Evolutionary conservation across 257 asterid genomes (phyloP), one percentile per base, ranked within the genome.

Genomic region (Solanum sejunctum): DNA sequence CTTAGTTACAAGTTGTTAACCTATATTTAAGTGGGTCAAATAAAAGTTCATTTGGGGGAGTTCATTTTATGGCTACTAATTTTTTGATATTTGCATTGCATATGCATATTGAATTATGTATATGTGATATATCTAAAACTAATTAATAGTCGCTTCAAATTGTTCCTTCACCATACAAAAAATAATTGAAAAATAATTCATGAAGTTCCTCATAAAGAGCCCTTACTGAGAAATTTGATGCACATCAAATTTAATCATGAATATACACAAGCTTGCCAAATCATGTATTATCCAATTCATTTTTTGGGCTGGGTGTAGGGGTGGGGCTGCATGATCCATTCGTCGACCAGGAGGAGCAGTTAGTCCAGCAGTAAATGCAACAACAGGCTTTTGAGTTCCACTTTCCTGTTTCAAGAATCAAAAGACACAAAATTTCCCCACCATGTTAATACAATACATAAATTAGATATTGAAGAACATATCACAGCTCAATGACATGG

Each of bases 321-420:
- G 5, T 32, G 39, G 39, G 39, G 39, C 2, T 26, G 99, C 98
- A 82, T 96, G 99, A 75, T 98, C 99, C 99, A 96, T 96, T 85
- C 98, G 91, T 84, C 99, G 93, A 71, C 99, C 99, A 81, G 99
- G 99, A 87, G 99, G 26, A 26, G 26, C 99, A 81, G 99, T 96
- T 85, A 96, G 98, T 85, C 99, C 99, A 85, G 99, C 99, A 86
- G 95, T 95, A 86, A 96, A 96, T 87, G 98, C 98, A 85, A 94
- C 89, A 60, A 26, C 1, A 26, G 98, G 98, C 90, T 96, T 94
- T 70, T 95, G 91, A 83, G 98, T 93, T 79, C 98, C 97, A 90
- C 98, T 96, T 88, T 88, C 99, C 98, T 95, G 93, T 91, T 83
- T 54, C 79, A 75, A 69, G 64, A 84, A 83, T 52, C 63, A 3